Evolutionary conservation across 352 stramenopile genomes (phyloP), one percentile per base, ranked within the genome.

Genomic region (Globisporangium megalacanthum): DNA sequence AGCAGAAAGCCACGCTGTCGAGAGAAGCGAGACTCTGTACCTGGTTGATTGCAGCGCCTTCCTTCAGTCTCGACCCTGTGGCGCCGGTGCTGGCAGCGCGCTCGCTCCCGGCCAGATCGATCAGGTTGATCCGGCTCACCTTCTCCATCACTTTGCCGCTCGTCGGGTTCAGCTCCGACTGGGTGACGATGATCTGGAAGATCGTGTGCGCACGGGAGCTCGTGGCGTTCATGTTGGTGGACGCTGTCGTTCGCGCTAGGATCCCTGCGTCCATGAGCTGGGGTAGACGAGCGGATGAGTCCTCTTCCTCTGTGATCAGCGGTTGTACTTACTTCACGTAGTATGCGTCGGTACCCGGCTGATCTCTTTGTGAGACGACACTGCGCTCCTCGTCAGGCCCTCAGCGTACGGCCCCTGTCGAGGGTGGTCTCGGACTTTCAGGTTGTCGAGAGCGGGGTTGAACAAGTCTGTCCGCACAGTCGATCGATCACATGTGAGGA

Each of bases 21-120:
- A 8, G 35, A 2, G 35, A 39, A 2, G n/a, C 37, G 15, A 9
- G 6, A 5, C 41, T 42, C 19, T 11, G 35, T 17, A 81, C 84
- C 76, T 97, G 79, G 61, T 98, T 98, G 60, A 98, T 98, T n/a
- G 85, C 89, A 22, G 89, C 90, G 3, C 93, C 93, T 77, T 98
- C 93, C 68, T 97, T 98, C 22, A 98, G 62, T 17, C 87, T 70
- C 33, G 74, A 73, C 0, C 91, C 92, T 2, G 86, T 94, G 4
- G 92, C 93, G 11, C 88, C 87, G 4, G 92, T 98, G 51, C 94
- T 97, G 6, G 80, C 71, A 17, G 87, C 89, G 44, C 90, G 62
- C 65, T 97, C 91, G 42, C 85, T 96, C 19, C 91, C 91, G 9
- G 92, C 92, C n/a, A 98, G 70, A 68, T 98, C 92, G 22, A 98